These are phyloP conservation scores for Pichia eremophila DNA, from an alignment of 805 yeast species.

Conservation along the genomic window DNA sequence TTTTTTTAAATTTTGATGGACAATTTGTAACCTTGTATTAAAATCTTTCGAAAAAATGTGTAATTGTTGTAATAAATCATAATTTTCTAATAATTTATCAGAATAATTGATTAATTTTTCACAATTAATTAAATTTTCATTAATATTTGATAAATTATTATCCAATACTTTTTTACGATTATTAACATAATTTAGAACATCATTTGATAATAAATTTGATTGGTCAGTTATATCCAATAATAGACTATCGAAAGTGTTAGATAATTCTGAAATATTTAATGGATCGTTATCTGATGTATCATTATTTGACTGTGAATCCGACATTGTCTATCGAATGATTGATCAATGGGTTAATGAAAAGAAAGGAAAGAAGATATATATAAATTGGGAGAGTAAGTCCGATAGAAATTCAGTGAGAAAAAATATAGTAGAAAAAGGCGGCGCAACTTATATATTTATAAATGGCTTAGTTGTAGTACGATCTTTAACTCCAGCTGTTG, in stretches of 20 bases:
- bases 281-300: background rate
- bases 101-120: slow-evolving; percentile 14
- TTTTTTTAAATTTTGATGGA: slow-evolving; percentile 16
- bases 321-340: too few species aligned
- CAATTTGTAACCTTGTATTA: slow-evolving; percentile 14
- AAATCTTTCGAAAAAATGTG: slow-evolving; percentile 24
- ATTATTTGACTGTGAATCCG: too few species aligned
- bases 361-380: too few species aligned
- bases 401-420: too few species aligned
- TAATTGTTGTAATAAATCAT: slow-evolving; percentile 27
- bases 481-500: too few species aligned
- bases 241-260: slow-evolving; percentile 48
- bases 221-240: slow-evolving; percentile 49
- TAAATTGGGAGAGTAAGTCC: too few species aligned
- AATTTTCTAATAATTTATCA: slow-evolving; percentile 13
- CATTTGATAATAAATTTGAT: background rate
- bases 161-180: background rate
- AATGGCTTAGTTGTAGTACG: too few species aligned
- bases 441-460: too few species aligned
- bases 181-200: background rate
- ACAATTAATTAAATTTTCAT: slow-evolving; percentile 13
- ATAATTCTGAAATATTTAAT: background rate
- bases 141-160: slow-evolving; percentile 2
- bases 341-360: too few species aligned
- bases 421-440: too few species aligned